phyloP scores from a whole-genome alignment of 2,329 filamentous ascomycete genomes.

The Chaetomiaceae sp. region DNA sequence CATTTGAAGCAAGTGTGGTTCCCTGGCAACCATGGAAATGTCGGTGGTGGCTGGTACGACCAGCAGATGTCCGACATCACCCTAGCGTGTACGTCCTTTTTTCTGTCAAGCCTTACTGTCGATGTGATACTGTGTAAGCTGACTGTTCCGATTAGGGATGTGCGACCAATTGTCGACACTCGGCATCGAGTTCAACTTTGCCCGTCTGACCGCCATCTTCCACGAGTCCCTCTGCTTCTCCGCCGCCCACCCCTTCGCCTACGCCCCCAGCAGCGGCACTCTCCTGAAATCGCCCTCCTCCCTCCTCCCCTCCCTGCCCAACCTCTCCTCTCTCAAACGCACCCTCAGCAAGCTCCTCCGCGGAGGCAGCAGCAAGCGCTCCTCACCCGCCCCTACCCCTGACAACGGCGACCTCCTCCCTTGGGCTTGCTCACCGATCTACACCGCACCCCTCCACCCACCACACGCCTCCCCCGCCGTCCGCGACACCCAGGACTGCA shows the following conservation, averaged over 20 bases:
- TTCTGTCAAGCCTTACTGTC: neutral
- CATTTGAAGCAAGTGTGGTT: slow-evolving; percentile 45
- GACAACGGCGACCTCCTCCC: slow-evolving; percentile 9
- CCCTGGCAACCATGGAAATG: slow-evolving; percentile 56
- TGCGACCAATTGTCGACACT: slow-evolving; percentile 30
- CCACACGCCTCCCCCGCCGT: neutral
- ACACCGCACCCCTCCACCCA: neutral
- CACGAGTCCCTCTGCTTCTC: slow-evolving; percentile 27
- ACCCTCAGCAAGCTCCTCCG: slow-evolving; percentile 10
- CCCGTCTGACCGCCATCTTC: slow-evolving; percentile 25
- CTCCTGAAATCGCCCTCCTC: neutral
- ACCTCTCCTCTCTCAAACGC: slow-evolving; percentile 14
- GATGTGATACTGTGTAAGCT: too few species aligned
- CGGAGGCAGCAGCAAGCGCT: neutral
- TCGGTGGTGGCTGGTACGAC: slow-evolving; percentile 52
- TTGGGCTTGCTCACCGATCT: slow-evolving; percentile 15
- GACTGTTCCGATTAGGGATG: too few species aligned
- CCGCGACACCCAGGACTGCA: slow-evolving; percentile 25
- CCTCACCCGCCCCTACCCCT: neutral
- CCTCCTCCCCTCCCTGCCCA: slow-evolving; percentile 15
- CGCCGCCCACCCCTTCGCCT: slow-evolving; percentile 30
- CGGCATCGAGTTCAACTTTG: slow-evolving; percentile 29
- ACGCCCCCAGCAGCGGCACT: slow-evolving; percentile 17
- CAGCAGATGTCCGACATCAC: slow-evolving; percentile 30
- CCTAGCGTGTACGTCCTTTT: slow-evolving; percentile 26